phyloP scores from a whole-genome alignment of 73 alveolate species.

The Paramecium caudatum region DNA sequence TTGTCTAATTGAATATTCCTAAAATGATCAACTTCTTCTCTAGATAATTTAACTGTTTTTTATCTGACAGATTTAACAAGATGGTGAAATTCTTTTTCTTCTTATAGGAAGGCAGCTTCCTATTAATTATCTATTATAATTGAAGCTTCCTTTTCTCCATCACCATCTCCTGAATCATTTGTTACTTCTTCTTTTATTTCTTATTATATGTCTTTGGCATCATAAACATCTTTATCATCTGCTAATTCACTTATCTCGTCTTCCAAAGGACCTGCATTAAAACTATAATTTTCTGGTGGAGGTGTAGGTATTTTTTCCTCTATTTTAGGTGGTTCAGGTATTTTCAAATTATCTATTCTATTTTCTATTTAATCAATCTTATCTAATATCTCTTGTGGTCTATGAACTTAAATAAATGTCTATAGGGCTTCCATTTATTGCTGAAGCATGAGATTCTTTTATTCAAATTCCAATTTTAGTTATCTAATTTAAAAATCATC shows the following conservation, averaged over 20 bases:
- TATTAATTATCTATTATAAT: slow-evolving; percentile 18
- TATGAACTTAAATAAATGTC: slow-evolving; percentile 29
- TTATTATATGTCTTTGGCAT: slow-evolving; percentile 10
- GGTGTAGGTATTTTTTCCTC: slow-evolving; percentile 38
- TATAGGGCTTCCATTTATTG: background rate
- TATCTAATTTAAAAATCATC: slow-evolving; percentile 36
- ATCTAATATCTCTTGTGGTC: slow-evolving; percentile 40
- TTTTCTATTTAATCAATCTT: slow-evolving; percentile 31
- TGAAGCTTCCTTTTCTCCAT: slow-evolving; percentile 1
- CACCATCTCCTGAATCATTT: slow-evolving; percentile 38
- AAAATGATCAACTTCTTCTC: slow-evolving; percentile 10
- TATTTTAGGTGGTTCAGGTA: slow-evolving; percentile 3
- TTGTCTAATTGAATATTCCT: background rate
- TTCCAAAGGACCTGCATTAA: slow-evolving; percentile 51
- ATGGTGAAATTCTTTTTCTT: slow-evolving; percentile 62
- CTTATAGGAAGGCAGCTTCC: slow-evolving; percentile 58
- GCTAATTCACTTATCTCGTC: slow-evolving; percentile 42
- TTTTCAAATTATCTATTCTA: slow-evolving; percentile 18
- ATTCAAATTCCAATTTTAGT: slow-evolving; percentile 2
- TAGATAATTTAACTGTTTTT: background rate
- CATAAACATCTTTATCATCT: slow-evolving; percentile 54
- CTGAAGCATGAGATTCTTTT: background rate
- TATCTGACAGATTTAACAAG: background rate
- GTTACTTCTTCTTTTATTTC: slow-evolving; percentile 41
- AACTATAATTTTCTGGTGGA: slow-evolving; percentile 31